Conservation (phyloP, 257 asterid genomes). For the Scutellaria baicalensis region DNA sequence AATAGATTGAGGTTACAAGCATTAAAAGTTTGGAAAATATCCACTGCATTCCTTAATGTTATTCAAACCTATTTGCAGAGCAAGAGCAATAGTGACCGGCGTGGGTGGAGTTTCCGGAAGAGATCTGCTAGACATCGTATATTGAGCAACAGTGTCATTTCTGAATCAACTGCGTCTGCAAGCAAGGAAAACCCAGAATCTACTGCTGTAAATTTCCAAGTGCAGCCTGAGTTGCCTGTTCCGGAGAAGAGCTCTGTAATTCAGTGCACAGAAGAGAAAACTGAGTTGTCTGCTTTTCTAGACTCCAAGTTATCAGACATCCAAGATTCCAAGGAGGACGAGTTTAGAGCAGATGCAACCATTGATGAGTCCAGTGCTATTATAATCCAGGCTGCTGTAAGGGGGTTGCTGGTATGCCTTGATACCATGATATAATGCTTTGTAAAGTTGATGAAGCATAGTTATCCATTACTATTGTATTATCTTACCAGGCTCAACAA, state of each 20-base stretch:
- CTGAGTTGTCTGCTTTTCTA: background rate
- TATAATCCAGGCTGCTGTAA: constrained; percentile 63
- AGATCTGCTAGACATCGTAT: constrained; percentile 75
- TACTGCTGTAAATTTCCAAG: constrained; percentile 31
- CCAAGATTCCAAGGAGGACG: constrained; percentile 26
- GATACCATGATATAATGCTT: background rate
- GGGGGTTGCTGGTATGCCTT: constrained; percentile 64
- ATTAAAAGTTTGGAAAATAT: background rate
- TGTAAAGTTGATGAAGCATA: constrained; percentile 3
- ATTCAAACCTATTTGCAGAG: constrained; percentile 35
- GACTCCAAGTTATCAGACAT: constrained; percentile 30
- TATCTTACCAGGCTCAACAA: constrained; percentile 57
- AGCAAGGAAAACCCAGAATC: constrained; percentile 51
- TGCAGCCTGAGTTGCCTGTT: constrained; percentile 35
- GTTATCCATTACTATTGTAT: constrained; percentile 5
- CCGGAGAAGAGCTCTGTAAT: constrained; percentile 38
- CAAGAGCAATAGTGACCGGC: constrained; percentile 68
- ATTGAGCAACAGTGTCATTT: constrained; percentile 52
- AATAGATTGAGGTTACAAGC: background rate
- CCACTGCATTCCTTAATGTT: background rate
- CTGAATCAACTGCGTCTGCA: constrained; percentile 52
- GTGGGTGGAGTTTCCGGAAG: constrained; percentile 92
- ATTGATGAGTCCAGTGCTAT: constrained; percentile 49
- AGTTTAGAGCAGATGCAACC: constrained; percentile 20
- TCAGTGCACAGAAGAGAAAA: constrained; percentile 46